Evolutionary conservation across 1,284 basidiomycete genomes (phyloP).

Genomic region (Rhodotorula glutinis): DNA sequence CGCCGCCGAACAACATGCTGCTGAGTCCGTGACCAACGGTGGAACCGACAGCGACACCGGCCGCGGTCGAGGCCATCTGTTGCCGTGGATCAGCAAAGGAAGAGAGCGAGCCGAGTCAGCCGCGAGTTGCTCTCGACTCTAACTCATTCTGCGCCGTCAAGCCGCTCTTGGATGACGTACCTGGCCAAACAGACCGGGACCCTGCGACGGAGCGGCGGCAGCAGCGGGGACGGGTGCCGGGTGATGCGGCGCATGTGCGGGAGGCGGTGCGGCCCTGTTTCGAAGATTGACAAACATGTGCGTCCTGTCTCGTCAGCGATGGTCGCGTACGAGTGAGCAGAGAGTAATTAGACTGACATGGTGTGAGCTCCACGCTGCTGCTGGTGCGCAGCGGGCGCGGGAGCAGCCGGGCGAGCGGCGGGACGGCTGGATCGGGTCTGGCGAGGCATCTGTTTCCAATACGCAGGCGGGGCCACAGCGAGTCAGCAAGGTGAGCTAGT

Average conservation of each 20-base stretch:
- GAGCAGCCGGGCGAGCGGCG: conserved; percentile 19
- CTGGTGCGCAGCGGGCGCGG: conserved; percentile 11
- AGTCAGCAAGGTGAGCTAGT: too few relatives aligned
- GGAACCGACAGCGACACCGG: conserved; percentile 56
- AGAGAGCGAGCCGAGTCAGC: background rate
- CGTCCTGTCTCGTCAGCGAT: background rate
- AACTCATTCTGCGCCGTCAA: too few relatives aligned
- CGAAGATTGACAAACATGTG: background rate
- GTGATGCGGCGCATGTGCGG: conserved; percentile 23
- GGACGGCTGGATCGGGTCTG: conserved; percentile 32
- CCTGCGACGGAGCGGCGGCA: conserved; percentile 12
- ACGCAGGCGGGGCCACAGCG: too few relatives aligned
- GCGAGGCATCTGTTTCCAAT: conserved; percentile 22
- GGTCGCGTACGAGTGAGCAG: background rate
- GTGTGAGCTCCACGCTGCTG: conserved; percentile 27
- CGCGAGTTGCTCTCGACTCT: too few relatives aligned
- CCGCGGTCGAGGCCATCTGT: conserved; percentile 57
- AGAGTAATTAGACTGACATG: conserved; percentile 13
- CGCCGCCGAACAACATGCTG: conserved; percentile 57
- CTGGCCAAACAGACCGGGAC: conserved; percentile 31
- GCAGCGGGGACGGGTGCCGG: conserved; percentile 20
- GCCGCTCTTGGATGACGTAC: background rate
- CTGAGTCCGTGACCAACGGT: conserved; percentile 57
- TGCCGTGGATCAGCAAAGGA: background rate
- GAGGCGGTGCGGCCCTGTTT: conserved; percentile 24